These are phyloP conservation scores for Zarea fungicola DNA, from an alignment of 2,329 filamentous ascomycete genomes.

Conservation along the genomic window DNA sequence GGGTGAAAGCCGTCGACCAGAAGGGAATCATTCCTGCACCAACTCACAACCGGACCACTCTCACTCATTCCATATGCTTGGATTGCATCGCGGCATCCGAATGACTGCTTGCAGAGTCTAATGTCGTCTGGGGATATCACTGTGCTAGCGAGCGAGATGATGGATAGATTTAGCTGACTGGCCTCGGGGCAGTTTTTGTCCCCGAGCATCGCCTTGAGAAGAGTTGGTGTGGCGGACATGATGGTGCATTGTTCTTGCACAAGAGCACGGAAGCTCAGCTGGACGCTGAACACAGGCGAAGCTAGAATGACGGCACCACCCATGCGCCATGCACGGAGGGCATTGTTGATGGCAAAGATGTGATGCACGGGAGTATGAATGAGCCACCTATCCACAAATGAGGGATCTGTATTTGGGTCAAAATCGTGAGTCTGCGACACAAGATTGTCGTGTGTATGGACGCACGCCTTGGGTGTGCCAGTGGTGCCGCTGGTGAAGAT, in stretches of 20 bases:
- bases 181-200: slow-evolving; percentile 24
- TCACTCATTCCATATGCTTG: slow-evolving; percentile 43
- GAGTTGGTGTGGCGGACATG: slow-evolving; percentile 36
- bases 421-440: slow-evolving; percentile 32
- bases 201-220: slow-evolving; percentile 28
- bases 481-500: slow-evolving; percentile 48
- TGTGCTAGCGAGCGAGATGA: slow-evolving; percentile 32
- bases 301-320: slow-evolving; percentile 32
- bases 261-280: slow-evolving; percentile 27
- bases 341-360: slow-evolving; percentile 36
- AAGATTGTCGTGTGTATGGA: slow-evolving; percentile 36
- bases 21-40: slow-evolving; percentile 27
- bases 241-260: slow-evolving; percentile 29
- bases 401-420: slow-evolving; percentile 27
- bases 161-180: slow-evolving; percentile 23
- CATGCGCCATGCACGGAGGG: slow-evolving; percentile 31
- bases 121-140: slow-evolving; percentile 28
- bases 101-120: slow-evolving; percentile 24
- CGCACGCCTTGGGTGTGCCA: slow-evolving; percentile 40
- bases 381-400: slow-evolving; percentile 29
- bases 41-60: slow-evolving; percentile 37
- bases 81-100: slow-evolving; percentile 29
- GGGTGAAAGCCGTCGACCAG: slow-evolving; percentile 30
- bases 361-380: slow-evolving; percentile 34
- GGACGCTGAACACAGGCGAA: slow-evolving; percentile 29